Percentiles rank a stretch among this genome's conserved stretches.
These are phyloP conservation scores for Beta macrorhiza DNA, from an alignment of 179 eudicot species.

Conservation along the genomic window DNA sequence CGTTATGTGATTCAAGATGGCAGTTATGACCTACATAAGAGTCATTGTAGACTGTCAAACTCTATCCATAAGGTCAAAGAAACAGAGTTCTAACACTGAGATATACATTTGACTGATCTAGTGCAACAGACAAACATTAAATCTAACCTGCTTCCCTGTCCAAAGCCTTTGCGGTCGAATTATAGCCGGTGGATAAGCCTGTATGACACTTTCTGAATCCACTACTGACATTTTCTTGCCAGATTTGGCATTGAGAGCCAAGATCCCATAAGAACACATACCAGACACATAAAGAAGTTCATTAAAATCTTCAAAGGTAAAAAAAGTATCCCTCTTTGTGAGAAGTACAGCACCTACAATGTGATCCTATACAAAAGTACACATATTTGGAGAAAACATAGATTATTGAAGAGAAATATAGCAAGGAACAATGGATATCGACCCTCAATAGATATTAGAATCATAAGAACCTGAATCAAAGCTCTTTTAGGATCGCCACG, in stretches of 20 bases:
- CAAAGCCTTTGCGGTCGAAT: constrained; percentile 80
- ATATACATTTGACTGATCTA: not conserved
- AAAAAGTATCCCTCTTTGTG: constrained; percentile 86
- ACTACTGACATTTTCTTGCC: constrained; percentile 49
- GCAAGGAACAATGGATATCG: no score
- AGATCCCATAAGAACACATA: constrained; percentile 39
- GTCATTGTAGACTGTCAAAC: not conserved
- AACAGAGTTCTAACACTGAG: no score
- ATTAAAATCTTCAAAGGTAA: constrained; percentile 59
- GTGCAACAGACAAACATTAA: not conserved
- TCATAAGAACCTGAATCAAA: constrained; percentile 73
- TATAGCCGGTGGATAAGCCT: constrained; percentile 68
- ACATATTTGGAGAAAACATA: not conserved
- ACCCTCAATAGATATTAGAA: not conserved
- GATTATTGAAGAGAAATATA: not conserved
- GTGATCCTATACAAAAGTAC: constrained; percentile 63
- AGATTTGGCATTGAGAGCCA: constrained; percentile 36
- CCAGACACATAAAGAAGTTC: constrained; percentile 89
- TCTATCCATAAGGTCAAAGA: not conserved
- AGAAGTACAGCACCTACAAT: constrained; percentile 93
- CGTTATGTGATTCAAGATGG: constrained; percentile 77
- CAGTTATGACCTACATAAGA: constrained; percentile 72
- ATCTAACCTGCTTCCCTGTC: constrained; percentile 94
- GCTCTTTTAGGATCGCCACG: constrained; percentile 97
- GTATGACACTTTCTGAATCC: constrained; percentile 49